These are phyloP conservation scores for Blakeslea trispora DNA, from an alignment of 371 early-diverging fungal species.

Conservation along the genomic window DNA sequence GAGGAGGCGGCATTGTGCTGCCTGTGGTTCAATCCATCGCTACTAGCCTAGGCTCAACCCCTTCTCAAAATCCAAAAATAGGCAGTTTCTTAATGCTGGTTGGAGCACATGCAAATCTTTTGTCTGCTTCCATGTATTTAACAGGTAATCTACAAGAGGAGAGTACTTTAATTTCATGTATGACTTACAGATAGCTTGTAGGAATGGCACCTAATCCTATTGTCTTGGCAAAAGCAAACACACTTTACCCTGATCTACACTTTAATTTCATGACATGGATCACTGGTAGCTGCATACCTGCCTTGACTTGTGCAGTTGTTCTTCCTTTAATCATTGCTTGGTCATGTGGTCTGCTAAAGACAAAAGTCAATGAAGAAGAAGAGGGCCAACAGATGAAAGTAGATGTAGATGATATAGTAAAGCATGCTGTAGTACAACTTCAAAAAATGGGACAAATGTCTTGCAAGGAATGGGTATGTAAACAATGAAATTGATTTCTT, in stretches of 20 bases:
- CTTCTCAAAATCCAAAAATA: slow-evolving; percentile 30
- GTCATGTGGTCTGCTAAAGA: slow-evolving; percentile 28
- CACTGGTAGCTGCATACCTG: slow-evolving; percentile 59
- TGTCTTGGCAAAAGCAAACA: slow-evolving; percentile 52
- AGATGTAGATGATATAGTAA: slow-evolving; percentile 22
- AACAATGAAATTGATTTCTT: background rate
- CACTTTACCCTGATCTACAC: slow-evolving; percentile 52
- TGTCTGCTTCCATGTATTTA: slow-evolving; percentile 66
- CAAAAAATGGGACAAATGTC: slow-evolving; percentile 40
- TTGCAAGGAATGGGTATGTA: slow-evolving; percentile 43
- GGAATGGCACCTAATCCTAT: slow-evolving; percentile 75
- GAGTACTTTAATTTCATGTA: too few relatives aligned
- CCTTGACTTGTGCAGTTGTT: slow-evolving; percentile 35
- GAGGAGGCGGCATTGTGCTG: slow-evolving; percentile 72
- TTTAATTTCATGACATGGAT: slow-evolving; percentile 66
- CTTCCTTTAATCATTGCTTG: slow-evolving; percentile 46
- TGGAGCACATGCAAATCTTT: slow-evolving; percentile 62
- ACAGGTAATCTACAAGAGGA: too few relatives aligned
- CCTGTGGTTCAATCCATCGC: slow-evolving; percentile 71
- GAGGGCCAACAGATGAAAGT: slow-evolving; percentile 18
- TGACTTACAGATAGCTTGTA: slow-evolving; percentile 10
- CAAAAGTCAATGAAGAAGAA: slow-evolving; percentile 22
- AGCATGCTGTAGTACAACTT: slow-evolving; percentile 39
- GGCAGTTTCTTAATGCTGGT: slow-evolving; percentile 59
- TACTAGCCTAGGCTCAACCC: slow-evolving; percentile 48